Percentiles rank a stretch among this genome's conserved stretches.
Evolutionary conservation across 768 basidiomycete genomes (phyloP).

Genomic region (Lactarius deliciosus): DNA sequence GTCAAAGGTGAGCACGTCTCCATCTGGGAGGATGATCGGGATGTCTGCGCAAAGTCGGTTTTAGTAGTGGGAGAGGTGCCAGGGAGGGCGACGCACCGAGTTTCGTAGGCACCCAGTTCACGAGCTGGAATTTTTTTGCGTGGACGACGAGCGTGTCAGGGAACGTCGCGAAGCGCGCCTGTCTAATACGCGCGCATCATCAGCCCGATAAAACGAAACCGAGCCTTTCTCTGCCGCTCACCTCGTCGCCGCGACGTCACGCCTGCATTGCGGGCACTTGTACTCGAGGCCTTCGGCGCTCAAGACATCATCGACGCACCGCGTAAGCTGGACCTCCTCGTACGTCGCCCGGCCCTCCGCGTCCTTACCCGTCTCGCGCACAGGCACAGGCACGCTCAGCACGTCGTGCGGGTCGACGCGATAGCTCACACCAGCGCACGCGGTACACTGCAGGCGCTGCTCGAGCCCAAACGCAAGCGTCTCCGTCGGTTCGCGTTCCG

Average conservation of each 20-base stretch:
- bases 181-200: conserved; percentile 43
- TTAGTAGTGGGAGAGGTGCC: conserved; percentile 2
- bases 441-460: conserved; percentile 79
- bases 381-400: conserved; percentile 79
- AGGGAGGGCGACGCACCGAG: conserved; percentile 54
- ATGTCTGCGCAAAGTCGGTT: conserved; percentile 58
- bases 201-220: not conserved
- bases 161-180: conserved; percentile 77
- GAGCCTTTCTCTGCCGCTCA: conserved; percentile 40
- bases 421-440: conserved; percentile 82
- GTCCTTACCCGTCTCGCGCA: conserved; percentile 51
- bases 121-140: conserved; percentile 90
- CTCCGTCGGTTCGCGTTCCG: conserved; percentile 63
- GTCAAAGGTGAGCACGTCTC: conserved; percentile 59
- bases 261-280: conserved; percentile 70
- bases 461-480: conserved; percentile 82
- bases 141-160: conserved; percentile 88
- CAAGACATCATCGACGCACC: conserved; percentile 60
- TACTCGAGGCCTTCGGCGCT: conserved; percentile 75
- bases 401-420: conserved; percentile 72
- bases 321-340: conserved; percentile 55
- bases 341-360: conserved; percentile 65
- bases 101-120: conserved; percentile 96
- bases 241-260: conserved; percentile 70
- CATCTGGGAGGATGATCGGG: conserved; percentile 67